Evolutionary conservation across 2,329 filamentous ascomycete species (phyloP).

Genomic region (Colletotrichum noveboracense): DNA sequence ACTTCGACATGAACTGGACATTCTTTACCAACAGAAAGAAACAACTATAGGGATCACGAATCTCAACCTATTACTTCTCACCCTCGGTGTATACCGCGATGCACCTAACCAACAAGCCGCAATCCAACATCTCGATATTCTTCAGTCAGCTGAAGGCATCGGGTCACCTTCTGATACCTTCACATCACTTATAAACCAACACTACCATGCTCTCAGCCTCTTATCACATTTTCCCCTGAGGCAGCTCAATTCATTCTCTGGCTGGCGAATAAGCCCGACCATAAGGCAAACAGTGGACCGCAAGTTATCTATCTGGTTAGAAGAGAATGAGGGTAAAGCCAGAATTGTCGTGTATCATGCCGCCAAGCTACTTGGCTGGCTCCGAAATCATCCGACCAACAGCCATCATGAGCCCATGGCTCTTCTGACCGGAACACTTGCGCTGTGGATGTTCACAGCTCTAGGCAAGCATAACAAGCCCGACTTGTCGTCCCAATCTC

Average conservation of each 20-base stretch:
- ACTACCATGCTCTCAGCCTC: background rate
- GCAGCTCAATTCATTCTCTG: background rate
- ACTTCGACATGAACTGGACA: background rate
- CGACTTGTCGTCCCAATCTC: fast-evolving
- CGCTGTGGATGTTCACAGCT: background rate
- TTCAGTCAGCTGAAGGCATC: background rate
- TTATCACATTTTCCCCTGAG: background rate
- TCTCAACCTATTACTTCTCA: background rate
- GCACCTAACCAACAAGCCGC: background rate
- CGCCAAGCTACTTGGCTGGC: background rate
- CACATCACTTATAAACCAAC: background rate
- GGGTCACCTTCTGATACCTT: background rate
- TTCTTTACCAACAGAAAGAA: background rate
- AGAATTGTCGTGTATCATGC: background rate
- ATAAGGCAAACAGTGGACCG: background rate
- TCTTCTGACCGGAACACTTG: background rate
- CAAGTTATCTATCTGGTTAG: background rate
- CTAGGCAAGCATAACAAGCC: background rate
- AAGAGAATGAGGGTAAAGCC: background rate
- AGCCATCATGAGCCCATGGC: background rate
- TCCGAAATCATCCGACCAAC: background rate
- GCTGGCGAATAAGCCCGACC: background rate
- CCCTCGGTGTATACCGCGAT: background rate
- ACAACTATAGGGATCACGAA: background rate
- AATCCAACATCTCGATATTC: background rate